phyloP scores from a whole-genome alignment of 768 basidiomycete species.

The Zangia roseola region DNA sequence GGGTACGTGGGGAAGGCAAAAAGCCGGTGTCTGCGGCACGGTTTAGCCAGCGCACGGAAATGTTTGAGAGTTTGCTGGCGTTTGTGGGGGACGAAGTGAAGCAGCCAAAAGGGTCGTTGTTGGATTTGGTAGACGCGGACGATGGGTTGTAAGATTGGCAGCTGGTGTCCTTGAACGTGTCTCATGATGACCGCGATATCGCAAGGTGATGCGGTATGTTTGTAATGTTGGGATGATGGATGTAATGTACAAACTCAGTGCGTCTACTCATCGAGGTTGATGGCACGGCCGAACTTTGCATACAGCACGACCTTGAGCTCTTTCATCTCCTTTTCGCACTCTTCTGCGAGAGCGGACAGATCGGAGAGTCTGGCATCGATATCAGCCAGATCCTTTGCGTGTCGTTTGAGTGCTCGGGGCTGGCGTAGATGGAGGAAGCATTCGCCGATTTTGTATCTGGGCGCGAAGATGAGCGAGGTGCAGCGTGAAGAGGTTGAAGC shows the following conservation, averaged over 20 bases:
- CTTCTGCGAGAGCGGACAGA: conserved; percentile 51
- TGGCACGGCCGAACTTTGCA: conserved; percentile 89
- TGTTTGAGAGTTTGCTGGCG: conserved; percentile 65
- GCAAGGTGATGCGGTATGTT: too few species aligned
- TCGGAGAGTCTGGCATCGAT: conserved; percentile 55
- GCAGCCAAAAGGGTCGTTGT: conserved; percentile 61
- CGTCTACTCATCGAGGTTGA: conserved; percentile 80
- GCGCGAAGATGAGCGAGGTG: conserved; percentile 58
- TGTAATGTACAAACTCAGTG: not conserved
- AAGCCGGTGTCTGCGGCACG: conserved; percentile 42
- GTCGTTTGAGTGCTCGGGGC: conserved; percentile 61
- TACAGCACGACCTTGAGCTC: conserved; percentile 77
- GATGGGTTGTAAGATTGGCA: conserved; percentile 20
- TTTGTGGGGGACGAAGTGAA: conserved; percentile 64
- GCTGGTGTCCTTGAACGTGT: too few species aligned
- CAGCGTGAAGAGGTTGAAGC: conserved; percentile 32
- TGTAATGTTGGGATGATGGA: too few species aligned
- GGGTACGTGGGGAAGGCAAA: conserved; percentile 26
- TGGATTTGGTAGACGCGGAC: conserved; percentile 56
- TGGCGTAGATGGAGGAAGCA: conserved; percentile 81
- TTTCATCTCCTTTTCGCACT: conserved; percentile 76
- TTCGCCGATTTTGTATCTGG: conserved; percentile 87
- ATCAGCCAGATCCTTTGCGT: conserved; percentile 65
- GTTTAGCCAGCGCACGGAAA: conserved; percentile 63
- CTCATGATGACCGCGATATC: too few species aligned